Evolutionary conservation across 2,329 filamentous ascomycete genomes (phyloP).

Genomic region (Knufia fluminis): DNA sequence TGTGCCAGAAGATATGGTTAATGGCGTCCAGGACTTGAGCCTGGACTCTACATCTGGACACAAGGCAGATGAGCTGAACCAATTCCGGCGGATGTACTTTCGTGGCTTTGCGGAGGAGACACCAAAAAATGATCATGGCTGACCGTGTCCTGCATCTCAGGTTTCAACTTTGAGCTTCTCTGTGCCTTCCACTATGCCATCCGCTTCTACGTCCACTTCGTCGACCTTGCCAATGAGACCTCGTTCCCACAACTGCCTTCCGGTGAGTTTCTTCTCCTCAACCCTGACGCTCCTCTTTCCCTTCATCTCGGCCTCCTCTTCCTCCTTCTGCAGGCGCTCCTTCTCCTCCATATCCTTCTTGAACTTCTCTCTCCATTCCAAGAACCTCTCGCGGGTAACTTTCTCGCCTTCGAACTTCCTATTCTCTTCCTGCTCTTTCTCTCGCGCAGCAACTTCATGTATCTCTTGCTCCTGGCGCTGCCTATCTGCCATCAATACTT

Average conservation of each 20-base stretch:
- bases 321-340: constrained; percentile 55
- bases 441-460: constrained; percentile 45
- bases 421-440: constrained; percentile 81
- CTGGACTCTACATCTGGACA: constrained; percentile 30
- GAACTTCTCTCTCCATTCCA: constrained; percentile 73
- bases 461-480: constrained; percentile 51
- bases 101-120: constrained; percentile 10
- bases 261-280: constrained; percentile 57
- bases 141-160: constrained; percentile 23
- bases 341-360: constrained; percentile 69
- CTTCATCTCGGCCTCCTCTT: constrained; percentile 68
- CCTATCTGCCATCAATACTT: constrained; percentile 69
- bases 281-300: constrained; percentile 67
- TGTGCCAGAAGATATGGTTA: constrained; percentile 27
- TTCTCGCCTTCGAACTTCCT: constrained; percentile 87
- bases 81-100: constrained; percentile 48
- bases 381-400: constrained; percentile 79
- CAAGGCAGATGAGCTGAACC: constrained; percentile 58
- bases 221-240: constrained; percentile 59
- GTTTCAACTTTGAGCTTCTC: constrained; percentile 64
- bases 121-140: constrained; percentile 6
- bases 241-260: constrained; percentile 68
- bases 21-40: constrained; percentile 22
- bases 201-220: constrained; percentile 57
- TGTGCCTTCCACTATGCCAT: constrained; percentile 51